phyloP scores from a whole-genome alignment of 495 filamentous ascomycete species.

The Aspergillus haitiensis region DNA sequence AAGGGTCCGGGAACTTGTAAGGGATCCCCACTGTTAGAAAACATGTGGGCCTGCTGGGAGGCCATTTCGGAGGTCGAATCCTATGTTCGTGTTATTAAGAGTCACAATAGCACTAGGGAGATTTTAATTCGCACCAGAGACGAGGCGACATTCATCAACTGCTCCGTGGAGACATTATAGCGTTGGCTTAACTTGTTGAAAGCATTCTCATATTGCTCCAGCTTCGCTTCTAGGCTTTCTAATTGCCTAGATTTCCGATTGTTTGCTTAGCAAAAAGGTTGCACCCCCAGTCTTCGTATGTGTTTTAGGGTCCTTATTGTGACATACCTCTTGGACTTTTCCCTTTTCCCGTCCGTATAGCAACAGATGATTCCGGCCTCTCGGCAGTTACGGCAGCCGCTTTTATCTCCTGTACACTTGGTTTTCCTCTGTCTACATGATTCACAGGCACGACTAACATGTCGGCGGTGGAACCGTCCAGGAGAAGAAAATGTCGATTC shows the following conservation, averaged over 20 bases:
- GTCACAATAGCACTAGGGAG: neutral
- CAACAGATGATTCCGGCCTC: slow-evolving; percentile 51
- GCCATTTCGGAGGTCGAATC: slow-evolving; percentile 17
- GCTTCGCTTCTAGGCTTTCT: slow-evolving; percentile 50
- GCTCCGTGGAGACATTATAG: slow-evolving; percentile 42
- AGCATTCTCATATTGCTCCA: slow-evolving; percentile 50
- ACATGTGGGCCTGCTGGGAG: neutral
- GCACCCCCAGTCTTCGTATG: no score
- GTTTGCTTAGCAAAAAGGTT: no score
- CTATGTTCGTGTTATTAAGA: slow-evolving; percentile 23
- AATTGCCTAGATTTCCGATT: slow-evolving; percentile 36
- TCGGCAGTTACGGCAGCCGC: slow-evolving; percentile 56
- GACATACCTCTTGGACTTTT: slow-evolving; percentile 54
- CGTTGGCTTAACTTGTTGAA: slow-evolving; percentile 39
- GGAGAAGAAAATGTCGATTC: slow-evolving; percentile 41
- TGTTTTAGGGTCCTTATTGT: neutral
- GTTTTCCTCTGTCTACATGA: slow-evolving; percentile 54
- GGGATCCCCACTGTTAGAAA: neutral
- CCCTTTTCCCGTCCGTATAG: slow-evolving; percentile 59
- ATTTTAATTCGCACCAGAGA: slow-evolving; percentile 31
- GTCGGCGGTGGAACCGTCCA: slow-evolving; percentile 42
- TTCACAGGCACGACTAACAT: slow-evolving; percentile 51
- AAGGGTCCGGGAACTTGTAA: slow-evolving; percentile 27
- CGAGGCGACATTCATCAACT: slow-evolving; percentile 40
- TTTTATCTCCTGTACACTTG: slow-evolving; percentile 58